These are phyloP conservation scores for Globisporangium cederbergense DNA, from an alignment of 352 stramenopile species.

Conservation along the genomic window DNA sequence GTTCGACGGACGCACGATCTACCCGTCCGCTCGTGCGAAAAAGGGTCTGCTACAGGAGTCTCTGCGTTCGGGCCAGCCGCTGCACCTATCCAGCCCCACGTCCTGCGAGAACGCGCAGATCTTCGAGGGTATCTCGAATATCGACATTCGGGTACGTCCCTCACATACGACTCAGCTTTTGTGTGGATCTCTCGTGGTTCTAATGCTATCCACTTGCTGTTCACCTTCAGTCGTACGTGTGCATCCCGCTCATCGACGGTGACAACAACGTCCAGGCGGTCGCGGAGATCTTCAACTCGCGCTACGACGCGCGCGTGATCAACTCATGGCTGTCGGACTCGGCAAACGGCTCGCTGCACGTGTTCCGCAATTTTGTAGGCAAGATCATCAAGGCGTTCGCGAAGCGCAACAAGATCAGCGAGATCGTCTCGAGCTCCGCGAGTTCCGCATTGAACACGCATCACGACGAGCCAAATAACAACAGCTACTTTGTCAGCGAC, in stretches of 20 bases:
- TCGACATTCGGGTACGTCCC: conserved; percentile 39
- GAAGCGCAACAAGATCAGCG: conserved; percentile 33
- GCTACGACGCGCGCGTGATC: conserved; percentile 37
- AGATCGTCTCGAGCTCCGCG: conserved; percentile 18
- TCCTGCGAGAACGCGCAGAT: conserved; percentile 22
- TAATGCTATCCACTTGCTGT: background rate
- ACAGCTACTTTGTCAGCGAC: background rate
- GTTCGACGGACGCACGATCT: conserved; percentile 55
- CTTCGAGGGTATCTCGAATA: conserved; percentile 26
- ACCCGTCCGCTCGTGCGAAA: conserved; percentile 29
- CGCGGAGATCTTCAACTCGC: conserved; percentile 70
- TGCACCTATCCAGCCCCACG: conserved; percentile 29
- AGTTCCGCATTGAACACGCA: background rate
- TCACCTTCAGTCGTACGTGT: conserved; percentile 48
- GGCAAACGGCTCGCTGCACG: conserved; percentile 40
- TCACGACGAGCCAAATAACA: background rate
- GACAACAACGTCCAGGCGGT: conserved; percentile 47
- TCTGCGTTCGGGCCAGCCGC: conserved; percentile 28
- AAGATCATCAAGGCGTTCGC: conserved; percentile 47
- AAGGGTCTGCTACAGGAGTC: conserved; percentile 23
- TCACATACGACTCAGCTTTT: background rate
- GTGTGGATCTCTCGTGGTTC: background rate
- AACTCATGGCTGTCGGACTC: conserved; percentile 38
- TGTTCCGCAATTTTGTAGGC: conserved; percentile 61
- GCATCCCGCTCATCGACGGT: conserved; percentile 61